These are phyloP conservation scores for Dillenia suffruticosa DNA, from an alignment of 164 flowering plant species.

Conservation along the genomic window DNA sequence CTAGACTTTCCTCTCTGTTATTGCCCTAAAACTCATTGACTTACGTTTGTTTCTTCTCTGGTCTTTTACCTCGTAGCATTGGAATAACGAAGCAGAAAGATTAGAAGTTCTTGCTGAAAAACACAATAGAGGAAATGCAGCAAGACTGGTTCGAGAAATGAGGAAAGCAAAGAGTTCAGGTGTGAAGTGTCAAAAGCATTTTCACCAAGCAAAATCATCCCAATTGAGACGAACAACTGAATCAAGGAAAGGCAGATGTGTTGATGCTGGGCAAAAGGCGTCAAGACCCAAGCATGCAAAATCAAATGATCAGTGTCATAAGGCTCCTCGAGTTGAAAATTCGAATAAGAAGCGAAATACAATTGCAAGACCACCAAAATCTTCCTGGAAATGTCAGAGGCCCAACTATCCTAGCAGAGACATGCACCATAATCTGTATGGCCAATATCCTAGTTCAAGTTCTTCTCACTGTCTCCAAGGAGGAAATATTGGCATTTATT, in stretches of 20 bases:
- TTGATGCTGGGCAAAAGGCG: too few species aligned
- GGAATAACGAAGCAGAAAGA: constrained; percentile 58
- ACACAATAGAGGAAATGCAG: constrained; percentile 51
- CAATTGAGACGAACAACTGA: constrained; percentile 6
- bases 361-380: neutral
- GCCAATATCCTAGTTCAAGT: constrained; percentile 4
- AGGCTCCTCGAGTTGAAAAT: too few species aligned
- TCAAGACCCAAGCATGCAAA: constrained; percentile 5
- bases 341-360: too few species aligned
- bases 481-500: constrained; percentile 1
- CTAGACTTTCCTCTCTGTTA: neutral
- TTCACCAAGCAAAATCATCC: constrained; percentile 11
- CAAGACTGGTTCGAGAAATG: constrained; percentile 46
- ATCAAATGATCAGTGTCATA: neutral
- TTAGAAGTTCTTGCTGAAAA: constrained; percentile 47
- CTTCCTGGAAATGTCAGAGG: constrained; percentile 8
- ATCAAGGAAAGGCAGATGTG: too few species aligned
- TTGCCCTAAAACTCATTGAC: too few species aligned
- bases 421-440: neutral
- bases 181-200: constrained; percentile 12
- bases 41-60: neutral
- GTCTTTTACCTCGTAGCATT: constrained; percentile 24
- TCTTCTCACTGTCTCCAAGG: constrained; percentile 7
- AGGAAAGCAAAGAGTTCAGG: constrained; percentile 19
- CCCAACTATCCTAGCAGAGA: neutral